phyloP scores from a whole-genome alignment of 106 monocot genomes.

The Allium fistulosum region DNA sequence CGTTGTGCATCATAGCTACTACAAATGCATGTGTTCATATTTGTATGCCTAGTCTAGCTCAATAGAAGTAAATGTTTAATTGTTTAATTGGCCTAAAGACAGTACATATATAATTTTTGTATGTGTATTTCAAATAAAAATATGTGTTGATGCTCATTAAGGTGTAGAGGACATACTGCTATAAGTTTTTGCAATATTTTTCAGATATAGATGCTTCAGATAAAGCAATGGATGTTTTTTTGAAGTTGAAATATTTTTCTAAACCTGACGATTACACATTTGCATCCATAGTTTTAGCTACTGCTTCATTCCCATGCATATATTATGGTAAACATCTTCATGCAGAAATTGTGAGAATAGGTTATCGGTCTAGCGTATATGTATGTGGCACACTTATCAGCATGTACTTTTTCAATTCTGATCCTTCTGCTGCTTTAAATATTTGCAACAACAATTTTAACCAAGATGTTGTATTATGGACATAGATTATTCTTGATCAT shows the following conservation, averaged over 20 bases:
- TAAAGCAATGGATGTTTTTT: constrained; percentile 31
- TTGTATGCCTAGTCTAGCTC: too few species aligned
- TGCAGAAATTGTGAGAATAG: constrained; percentile 41
- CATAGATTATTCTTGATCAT: constrained; percentile 76
- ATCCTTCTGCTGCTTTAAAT: constrained; percentile 34
- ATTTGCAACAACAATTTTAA: constrained; percentile 33
- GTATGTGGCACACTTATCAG: constrained; percentile 62
- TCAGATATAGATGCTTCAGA: constrained; percentile 19
- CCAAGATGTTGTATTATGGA: constrained; percentile 72
- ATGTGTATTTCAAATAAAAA: too few species aligned
- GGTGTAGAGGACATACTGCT: too few species aligned
- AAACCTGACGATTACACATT: constrained; percentile 50
- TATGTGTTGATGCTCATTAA: too few species aligned
- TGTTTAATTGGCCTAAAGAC: too few species aligned
- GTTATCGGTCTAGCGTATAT: constrained; percentile 37
- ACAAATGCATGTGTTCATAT: too few species aligned
- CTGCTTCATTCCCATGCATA: constrained; percentile 32
- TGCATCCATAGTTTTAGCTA: constrained; percentile 32
- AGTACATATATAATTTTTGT: too few species aligned
- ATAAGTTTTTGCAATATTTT: neutral
- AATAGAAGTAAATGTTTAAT: too few species aligned
- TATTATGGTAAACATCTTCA: constrained; percentile 68
- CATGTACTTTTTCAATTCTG: constrained; percentile 80
- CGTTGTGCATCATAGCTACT: too few species aligned
- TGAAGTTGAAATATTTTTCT: constrained; percentile 14